Conservation (phyloP, 345 rosid genomes). For the Anacardium occidentale region DNA sequence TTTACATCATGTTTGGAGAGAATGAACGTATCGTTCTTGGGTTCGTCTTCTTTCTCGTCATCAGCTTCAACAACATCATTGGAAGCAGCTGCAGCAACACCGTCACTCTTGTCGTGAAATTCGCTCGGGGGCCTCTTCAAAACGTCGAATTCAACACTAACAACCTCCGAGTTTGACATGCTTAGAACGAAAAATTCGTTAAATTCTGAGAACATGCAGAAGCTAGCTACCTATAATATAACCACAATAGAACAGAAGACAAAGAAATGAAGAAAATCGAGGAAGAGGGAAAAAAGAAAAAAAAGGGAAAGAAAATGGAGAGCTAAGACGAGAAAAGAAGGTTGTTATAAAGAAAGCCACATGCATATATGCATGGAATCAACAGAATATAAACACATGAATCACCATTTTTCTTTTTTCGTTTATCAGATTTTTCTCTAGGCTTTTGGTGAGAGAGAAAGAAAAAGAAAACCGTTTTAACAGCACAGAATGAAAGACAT, state of each 20-base stretch:
- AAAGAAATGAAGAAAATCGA: not conserved
- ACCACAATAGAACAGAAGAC: slow-evolving; percentile 1
- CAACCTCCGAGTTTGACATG: slow-evolving; percentile 34
- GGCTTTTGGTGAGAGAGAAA: not conserved
- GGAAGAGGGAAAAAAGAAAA: not conserved
- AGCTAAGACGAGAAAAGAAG: not conserved
- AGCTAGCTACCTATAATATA: too few species aligned
- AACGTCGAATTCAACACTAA: slow-evolving; percentile 27
- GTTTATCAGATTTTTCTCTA: too few species aligned
- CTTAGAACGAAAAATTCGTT: not conserved
- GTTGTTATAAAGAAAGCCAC: not conserved
- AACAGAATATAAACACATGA: not conserved
- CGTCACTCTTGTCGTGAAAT: not conserved
- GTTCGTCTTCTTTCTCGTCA: slow-evolving; percentile 2
- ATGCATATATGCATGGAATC: slow-evolving; percentile 10
- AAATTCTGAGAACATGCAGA: slow-evolving; percentile 5
- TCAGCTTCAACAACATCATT: not conserved
- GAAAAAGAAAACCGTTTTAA: slow-evolving; percentile 3
- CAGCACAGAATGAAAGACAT: slow-evolving; percentile 10
- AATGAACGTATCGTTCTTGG: not conserved
- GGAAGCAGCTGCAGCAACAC: not conserved
- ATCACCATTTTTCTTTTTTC: not conserved
- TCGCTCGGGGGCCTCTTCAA: slow-evolving; percentile 26
- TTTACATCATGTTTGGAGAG: not conserved
- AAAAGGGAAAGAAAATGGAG: not conserved